Conservation (phyloP, 208 protist species). For the Phytomonas sp. region DNA sequence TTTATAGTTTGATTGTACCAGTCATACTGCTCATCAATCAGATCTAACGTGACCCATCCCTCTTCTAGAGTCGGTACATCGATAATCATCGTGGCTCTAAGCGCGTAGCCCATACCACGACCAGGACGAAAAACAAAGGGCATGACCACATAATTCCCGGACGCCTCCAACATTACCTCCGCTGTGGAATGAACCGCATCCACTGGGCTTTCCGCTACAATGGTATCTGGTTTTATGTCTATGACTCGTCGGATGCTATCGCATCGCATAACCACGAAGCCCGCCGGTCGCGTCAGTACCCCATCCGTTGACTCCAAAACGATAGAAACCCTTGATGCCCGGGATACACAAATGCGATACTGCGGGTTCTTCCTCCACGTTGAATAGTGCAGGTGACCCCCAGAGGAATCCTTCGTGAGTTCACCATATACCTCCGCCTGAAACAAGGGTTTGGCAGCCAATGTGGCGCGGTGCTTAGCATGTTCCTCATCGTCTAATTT, state of each 20-base stretch:
- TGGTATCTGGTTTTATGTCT: constrained; percentile 22
- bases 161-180: constrained; percentile 25
- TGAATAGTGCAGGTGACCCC: constrained; percentile 68
- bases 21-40: constrained; percentile 51
- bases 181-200: constrained; percentile 27
- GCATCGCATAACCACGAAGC: constrained; percentile 60
- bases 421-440: constrained; percentile 25
- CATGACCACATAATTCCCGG: constrained; percentile 67
- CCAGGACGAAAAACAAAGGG: constrained; percentile 73
- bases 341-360: constrained; percentile 52
- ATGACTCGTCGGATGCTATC: constrained; percentile 55
- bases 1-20: constrained; percentile 43
- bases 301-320: constrained; percentile 18
- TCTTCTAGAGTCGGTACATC: constrained; percentile 26
- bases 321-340: constrained; percentile 31
- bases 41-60: constrained; percentile 63
- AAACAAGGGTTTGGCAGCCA: constrained; percentile 17
- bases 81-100: constrained; percentile 40
- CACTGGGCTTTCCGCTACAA: constrained; percentile 55
- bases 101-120: constrained; percentile 34
- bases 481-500: constrained; percentile 14
- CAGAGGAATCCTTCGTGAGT: constrained; percentile 35
- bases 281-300: constrained; percentile 33
- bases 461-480: constrained; percentile 15
- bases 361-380: constrained; percentile 87